Evolutionary conservation across 116 monocot genomes (phyloP).

Genomic region (Cymodocea nodosa): DNA sequence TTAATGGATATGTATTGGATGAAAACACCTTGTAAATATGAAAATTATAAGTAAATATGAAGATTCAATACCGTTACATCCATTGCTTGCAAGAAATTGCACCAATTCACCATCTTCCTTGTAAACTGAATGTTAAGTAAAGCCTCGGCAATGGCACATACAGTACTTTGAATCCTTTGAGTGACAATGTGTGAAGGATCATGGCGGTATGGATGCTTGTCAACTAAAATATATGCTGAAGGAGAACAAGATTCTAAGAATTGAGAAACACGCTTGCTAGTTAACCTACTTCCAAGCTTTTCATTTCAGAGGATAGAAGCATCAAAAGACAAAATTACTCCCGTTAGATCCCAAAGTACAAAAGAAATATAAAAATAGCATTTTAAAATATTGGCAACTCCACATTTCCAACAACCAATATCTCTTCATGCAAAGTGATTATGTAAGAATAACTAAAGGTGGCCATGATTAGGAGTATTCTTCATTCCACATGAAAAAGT

Average conservation of each 20-base stretch:
- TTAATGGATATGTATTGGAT: neutral
- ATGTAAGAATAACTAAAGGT: too few relatives aligned
- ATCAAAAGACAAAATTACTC: neutral
- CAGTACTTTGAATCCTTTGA: conserved; percentile 63
- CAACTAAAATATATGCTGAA: conserved; percentile 61
- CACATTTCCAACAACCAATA: too few relatives aligned
- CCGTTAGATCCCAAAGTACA: neutral
- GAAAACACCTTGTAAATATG: neutral
- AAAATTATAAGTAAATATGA: neutral
- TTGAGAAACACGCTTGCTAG: conserved; percentile 67
- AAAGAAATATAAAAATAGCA: too few relatives aligned
- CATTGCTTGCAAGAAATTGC: conserved; percentile 31
- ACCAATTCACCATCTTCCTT: conserved; percentile 38
- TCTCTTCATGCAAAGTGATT: too few relatives aligned
- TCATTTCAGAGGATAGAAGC: neutral
- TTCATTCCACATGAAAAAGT: too few relatives aligned
- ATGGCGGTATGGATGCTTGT: conserved; percentile 75
- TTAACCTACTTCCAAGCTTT: conserved; percentile 90
- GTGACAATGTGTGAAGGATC: conserved; percentile 92
- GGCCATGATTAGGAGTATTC: too few relatives aligned
- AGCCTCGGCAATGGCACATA: conserved; percentile 45
- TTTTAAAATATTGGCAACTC: too few relatives aligned
- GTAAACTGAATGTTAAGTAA: conserved; percentile 28
- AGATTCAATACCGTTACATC: conserved; percentile 45
- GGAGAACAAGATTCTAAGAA: conserved; percentile 51